Base-by-base conservation (phyloP, 2,329 filamentous ascomycete genomes). In the Ascochyta clinopodiicola region DNA sequence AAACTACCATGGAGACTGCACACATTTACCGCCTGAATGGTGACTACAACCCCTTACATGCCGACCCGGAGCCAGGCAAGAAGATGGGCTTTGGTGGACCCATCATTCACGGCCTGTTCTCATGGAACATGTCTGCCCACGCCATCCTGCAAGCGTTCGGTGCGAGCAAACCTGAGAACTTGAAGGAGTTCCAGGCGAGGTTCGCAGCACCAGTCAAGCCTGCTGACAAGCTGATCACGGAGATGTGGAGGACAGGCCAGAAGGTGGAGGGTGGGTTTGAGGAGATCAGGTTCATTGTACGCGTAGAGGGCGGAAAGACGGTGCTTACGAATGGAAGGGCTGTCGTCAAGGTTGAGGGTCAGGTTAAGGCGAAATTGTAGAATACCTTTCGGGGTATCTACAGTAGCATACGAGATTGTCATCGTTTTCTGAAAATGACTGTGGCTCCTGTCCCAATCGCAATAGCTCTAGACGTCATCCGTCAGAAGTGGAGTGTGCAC, bases 11-110 rank as follows among this genome's bases (percentile, higher is more conserved):
- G 48, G 86, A 93, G 79, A 90, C 90, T 4, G 86, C 91, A 8
- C 84, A 75, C 44, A 61, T 70, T 34, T 69, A 72, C 60, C 85
- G 91, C 60, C 84, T 96, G 45, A 96, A 96, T 68, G 92, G 92
- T 63, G 93, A 96, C 79, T 96, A 96, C 79, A 96, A 96, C 80
- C 93, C 92, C 25, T 86, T 96, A 32, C 92, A 96, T 74, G 92
- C 91, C 6, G 90, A 90, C 17, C 92, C 92, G 12, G 90, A 92
- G 77, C 91, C 92, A 0, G 92, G 92, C 57, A 79, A 85, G 77
- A 89, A 92, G 79, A 96, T 96, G 91, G 92, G 93, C 57, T 96
- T 96, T 66, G 91, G 91, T 25, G 92, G 92, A 31, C 82, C 86
- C 65, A 96, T 96, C 75, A 90, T 96, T 74, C 92, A 96, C 78